Evolutionary conservation across 176 grass and related monocot genomes (phyloP).

Genomic region (Musa itinerans): DNA sequence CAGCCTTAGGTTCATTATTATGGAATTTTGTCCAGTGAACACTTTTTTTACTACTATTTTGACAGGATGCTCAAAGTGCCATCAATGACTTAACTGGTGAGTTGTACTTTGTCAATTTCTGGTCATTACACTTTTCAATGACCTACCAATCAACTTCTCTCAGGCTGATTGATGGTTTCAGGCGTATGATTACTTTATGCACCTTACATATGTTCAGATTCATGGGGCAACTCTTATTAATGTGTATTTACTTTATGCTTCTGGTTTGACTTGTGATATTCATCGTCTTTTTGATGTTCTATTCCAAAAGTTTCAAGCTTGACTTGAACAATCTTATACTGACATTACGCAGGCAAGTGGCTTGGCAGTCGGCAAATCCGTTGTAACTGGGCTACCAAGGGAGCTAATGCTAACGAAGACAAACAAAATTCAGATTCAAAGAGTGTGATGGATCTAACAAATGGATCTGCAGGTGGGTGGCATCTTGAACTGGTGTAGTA

Average conservation of each 20-base stretch:
- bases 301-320: no score
- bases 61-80: conserved; percentile 81
- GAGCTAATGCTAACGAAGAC: conserved; percentile 73
- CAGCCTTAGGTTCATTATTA: neutral
- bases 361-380: conserved; percentile 85
- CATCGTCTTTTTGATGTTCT: no score
- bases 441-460: conserved; percentile 57
- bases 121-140: neutral
- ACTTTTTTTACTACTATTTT: conserved; percentile 23
- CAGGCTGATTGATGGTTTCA: no score
- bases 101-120: neutral
- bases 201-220: no score
- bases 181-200: no score
- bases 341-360: conserved; percentile 46
- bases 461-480: conserved; percentile 49
- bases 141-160: neutral
- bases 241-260: no score
- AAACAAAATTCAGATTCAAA: conserved; percentile 64
- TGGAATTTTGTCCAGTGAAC: conserved; percentile 7
- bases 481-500: neutral
- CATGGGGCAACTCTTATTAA: no score
- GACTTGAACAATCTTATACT: no score
- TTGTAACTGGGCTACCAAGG: conserved; percentile 91
- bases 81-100: conserved; percentile 86
- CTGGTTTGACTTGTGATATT: no score